Evolutionary conservation across 345 rosid species (phyloP).

Genomic region (Brassica nigra): DNA sequence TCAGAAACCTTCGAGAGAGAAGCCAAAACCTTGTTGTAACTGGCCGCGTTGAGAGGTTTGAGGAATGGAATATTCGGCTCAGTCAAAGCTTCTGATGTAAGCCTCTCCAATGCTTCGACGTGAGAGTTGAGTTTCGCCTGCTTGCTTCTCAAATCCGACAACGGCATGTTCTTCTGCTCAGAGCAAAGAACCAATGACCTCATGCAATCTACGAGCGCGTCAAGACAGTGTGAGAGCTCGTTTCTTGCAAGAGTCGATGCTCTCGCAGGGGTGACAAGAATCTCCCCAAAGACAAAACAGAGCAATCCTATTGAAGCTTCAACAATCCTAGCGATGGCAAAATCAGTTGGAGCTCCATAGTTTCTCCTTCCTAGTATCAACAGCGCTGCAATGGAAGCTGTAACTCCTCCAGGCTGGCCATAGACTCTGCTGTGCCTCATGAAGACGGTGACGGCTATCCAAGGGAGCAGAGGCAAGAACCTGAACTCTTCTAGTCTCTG

Average conservation of each 20-base stretch:
- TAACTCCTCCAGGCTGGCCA: slow-evolving; percentile 62
- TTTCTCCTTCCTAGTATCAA: slow-evolving; percentile 65
- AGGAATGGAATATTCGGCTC: slow-evolving; percentile 66
- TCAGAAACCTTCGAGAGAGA: slow-evolving; percentile 50
- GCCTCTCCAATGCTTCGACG: slow-evolving; percentile 38
- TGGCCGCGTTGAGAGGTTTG: slow-evolving; percentile 47
- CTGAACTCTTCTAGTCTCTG: slow-evolving; percentile 43
- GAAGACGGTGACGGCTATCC: slow-evolving; percentile 60
- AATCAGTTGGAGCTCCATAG: slow-evolving; percentile 55
- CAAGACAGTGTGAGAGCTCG: slow-evolving; percentile 46
- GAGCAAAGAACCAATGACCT: slow-evolving; percentile 32
- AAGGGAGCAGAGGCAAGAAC: slow-evolving; percentile 61
- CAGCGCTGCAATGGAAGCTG: slow-evolving; percentile 62
- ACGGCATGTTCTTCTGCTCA: slow-evolving; percentile 34
- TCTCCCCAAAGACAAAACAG: slow-evolving; percentile 55
- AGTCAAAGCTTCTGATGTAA: slow-evolving; percentile 49
- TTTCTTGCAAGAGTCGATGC: slow-evolving; percentile 61
- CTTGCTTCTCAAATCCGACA: slow-evolving; percentile 41
- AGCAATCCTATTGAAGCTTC: slow-evolving; percentile 64
- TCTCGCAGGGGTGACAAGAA: slow-evolving; percentile 52
- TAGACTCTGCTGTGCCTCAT: slow-evolving; percentile 67
- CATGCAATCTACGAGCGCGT: slow-evolving; percentile 38
- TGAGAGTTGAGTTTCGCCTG: slow-evolving; percentile 44
- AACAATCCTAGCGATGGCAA: slow-evolving; percentile 57
- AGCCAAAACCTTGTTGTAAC: slow-evolving; percentile 47